Percentiles rank a stretch among this genome's conserved stretches.
Conservation (phyloP, 495 filamentous ascomycete species). For the Trichoderma erinaceum region DNA sequence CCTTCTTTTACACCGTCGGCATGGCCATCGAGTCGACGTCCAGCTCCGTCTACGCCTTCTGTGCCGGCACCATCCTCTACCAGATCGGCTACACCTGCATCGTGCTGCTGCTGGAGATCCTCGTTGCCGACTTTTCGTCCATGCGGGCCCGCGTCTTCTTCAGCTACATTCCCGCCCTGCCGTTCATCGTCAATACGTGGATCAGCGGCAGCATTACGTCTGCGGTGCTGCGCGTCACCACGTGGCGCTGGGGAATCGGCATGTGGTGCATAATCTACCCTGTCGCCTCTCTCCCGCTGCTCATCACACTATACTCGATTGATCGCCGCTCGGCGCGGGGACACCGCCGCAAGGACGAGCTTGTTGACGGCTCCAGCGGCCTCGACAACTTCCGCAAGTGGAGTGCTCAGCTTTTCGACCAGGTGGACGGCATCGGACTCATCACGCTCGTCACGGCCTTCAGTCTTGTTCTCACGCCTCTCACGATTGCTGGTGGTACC, state of each 20-base stretch:
- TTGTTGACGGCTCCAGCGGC: slow-evolving; percentile 16
- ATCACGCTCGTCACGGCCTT: slow-evolving; percentile 52
- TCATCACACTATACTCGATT: slow-evolving; percentile 41
- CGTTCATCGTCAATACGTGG: slow-evolving; percentile 56
- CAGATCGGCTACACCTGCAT: slow-evolving; percentile 44
- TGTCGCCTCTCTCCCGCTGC: slow-evolving; percentile 46
- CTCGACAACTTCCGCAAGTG: slow-evolving; percentile 14
- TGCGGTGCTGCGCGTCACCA: slow-evolving; percentile 35
- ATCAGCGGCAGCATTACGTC: slow-evolving; percentile 42
- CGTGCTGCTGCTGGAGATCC: slow-evolving; percentile 53
- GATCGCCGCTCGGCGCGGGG: slow-evolving; percentile 32
- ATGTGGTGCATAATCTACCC: slow-evolving; percentile 54
- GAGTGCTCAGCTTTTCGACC: slow-evolving; percentile 48
- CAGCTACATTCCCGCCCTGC: slow-evolving; percentile 53
- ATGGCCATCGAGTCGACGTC: slow-evolving; percentile 33
- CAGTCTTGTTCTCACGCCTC: slow-evolving; percentile 57
- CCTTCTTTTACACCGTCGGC: slow-evolving; percentile 32
- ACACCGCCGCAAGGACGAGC: slow-evolving; percentile 42
- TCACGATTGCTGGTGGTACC: slow-evolving; percentile 48
- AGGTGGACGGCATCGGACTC: slow-evolving; percentile 56
- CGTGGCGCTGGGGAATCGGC: slow-evolving; percentile 59
- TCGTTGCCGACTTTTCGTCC: slow-evolving; percentile 61
- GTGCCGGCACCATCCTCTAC: slow-evolving; percentile 46
- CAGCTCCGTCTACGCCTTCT: slow-evolving; percentile 33
- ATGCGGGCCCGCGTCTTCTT: slow-evolving; percentile 56